phyloP scores from a whole-genome alignment of 441 rosid species.

The Aleurites moluccanus region DNA sequence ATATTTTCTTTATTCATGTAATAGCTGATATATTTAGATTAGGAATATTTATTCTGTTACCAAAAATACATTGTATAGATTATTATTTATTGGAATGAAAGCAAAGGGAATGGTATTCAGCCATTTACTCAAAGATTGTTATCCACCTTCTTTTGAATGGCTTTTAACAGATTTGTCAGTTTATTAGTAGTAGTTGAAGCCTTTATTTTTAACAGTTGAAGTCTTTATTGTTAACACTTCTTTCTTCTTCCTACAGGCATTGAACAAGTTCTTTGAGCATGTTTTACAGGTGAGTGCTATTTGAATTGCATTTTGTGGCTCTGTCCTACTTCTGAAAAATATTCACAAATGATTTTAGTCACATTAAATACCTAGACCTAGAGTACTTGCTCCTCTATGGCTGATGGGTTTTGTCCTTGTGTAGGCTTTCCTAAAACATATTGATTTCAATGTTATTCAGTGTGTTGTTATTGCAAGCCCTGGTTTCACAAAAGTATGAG shows the following conservation, averaged over 20 bases:
- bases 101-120: no score
- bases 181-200: constrained; percentile 18
- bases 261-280: constrained; percentile 88
- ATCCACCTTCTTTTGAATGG: not conserved
- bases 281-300: constrained; percentile 65
- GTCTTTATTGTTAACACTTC: constrained; percentile 6
- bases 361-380: not conserved
- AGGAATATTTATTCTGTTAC: no score
- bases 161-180: not conserved
- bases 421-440: constrained; percentile 84
- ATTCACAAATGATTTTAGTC: not conserved
- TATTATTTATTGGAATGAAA: no score
- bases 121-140: no score
- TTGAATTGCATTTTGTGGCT: constrained; percentile 8
- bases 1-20: no score
- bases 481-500: constrained; percentile 92
- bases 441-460: constrained; percentile 84
- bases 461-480: constrained; percentile 99
- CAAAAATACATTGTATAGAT: no score
- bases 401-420: constrained; percentile 19
- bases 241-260: constrained; percentile 51
- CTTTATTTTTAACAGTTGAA: no score
- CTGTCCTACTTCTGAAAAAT: constrained; percentile 10
- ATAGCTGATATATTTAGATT: no score
- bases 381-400: not conserved